Evolutionary conservation across 345 rosid species (phyloP).

Genomic region (Linum trigynum): DNA sequence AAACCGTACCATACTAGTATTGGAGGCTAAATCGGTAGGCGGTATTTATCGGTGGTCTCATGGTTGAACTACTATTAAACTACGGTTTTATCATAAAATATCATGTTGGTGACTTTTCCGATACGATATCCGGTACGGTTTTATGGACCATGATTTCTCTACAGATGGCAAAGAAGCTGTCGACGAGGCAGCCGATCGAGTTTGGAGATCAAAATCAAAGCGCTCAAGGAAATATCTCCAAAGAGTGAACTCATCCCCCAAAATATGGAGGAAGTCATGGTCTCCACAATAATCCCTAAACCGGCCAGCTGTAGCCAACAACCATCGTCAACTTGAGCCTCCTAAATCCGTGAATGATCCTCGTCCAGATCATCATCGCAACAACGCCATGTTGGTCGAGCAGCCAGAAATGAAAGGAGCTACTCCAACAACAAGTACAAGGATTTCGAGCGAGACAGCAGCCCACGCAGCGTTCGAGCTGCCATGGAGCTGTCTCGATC

Average conservation of each 20-base stretch:
- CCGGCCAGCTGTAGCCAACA: neutral
- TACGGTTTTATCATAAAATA: too few relatives aligned
- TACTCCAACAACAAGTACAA: conserved; percentile 37
- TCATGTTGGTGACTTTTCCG: too few relatives aligned
- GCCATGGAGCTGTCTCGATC: conserved; percentile 91
- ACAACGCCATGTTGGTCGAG: too few relatives aligned
- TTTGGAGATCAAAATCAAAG: conserved; percentile 46
- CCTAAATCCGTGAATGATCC: neutral
- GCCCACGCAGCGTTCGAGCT: conserved; percentile 91
- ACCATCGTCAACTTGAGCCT: neutral
- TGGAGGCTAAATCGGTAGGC: too few relatives aligned
- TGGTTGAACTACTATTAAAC: too few relatives aligned
- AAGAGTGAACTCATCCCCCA: conserved; percentile 50
- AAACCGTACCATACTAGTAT: too few relatives aligned
- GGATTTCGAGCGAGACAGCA: conserved; percentile 81
- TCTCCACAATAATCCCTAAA: neutral
- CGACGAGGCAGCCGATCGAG: conserved; percentile 47
- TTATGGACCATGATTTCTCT: too few relatives aligned
- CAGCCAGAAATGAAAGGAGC: too few relatives aligned
- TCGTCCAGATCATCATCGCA: neutral
- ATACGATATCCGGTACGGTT: too few relatives aligned
- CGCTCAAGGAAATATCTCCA: conserved; percentile 59
- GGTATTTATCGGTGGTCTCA: too few relatives aligned
- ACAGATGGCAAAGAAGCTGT: conserved; percentile 51
- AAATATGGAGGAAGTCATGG: conserved; percentile 31